Base-by-base conservation (phyloP, 2,329 filamentous ascomycete species). In the Colletotrichum graminicola region DNA sequence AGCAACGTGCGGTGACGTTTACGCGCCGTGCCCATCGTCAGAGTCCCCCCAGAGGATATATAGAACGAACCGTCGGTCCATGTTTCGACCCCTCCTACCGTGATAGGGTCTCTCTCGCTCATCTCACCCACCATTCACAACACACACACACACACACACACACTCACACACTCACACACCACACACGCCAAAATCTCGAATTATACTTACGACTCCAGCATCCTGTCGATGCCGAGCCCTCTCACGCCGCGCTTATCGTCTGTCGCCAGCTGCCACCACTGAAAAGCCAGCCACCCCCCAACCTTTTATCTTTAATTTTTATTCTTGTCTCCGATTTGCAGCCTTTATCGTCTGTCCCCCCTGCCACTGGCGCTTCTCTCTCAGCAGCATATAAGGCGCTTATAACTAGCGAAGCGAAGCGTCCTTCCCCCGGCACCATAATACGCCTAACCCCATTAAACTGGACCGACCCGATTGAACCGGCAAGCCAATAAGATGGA, bases 401-500 rank as follows among this genome's bases (percentile, higher is more conserved):
- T 32, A n/a, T 23, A 12, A 23, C 43, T 34, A 21, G 32, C 45
- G 10, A 51, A 49, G 47, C 59, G 43, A 39, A 36, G 45, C 32
- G 21, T 23, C 21, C 21, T 47, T 36, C 10, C 18, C 26, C 29
- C 18, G n/a, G 29, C 14, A 60, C 51, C 10, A 54, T 21, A 32
- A 21, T 29, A 39, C 39, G 16, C 26, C 41, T 43, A 21, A 23
- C 43, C 14, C 59, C 45, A 32, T 26, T 23, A 26, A 51, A 41
- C 34, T 52, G 47, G 34, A 45, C 36, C 55, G 43, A 67, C 21
- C 26, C 45, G 39, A 49, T 21, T 49, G 14, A 29, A 47, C 36
- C 39, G 23, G 16, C 59, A 26, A 51, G 26, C 78, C 76, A 79
- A 80, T 80, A 76, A 76, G 62, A 82, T 81, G 79, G 79, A 77